Conservation (phyloP, 2,329 filamentous ascomycete genomes). For the Geosmithia flava region DNA sequence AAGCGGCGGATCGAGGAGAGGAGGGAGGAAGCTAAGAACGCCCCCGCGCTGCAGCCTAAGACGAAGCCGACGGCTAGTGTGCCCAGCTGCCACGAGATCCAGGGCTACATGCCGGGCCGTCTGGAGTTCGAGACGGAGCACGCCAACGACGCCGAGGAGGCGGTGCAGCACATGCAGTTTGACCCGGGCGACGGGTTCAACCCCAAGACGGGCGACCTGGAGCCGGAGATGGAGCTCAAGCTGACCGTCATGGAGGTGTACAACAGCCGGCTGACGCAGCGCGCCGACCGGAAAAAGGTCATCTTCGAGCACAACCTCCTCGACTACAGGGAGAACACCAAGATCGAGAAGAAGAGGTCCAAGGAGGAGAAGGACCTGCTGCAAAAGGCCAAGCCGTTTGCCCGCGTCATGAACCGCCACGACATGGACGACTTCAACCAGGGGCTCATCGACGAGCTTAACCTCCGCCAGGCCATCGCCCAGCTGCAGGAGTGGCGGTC, state of each 20-base stretch:
- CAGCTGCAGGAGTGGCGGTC: constrained; percentile 92
- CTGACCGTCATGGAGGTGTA: constrained; percentile 98
- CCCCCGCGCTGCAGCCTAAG: constrained; percentile 74
- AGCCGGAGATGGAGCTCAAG: constrained; percentile 95
- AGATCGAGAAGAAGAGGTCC: constrained; percentile 83
- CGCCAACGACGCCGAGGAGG: constrained; percentile 95
- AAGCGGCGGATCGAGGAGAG: constrained; percentile 88
- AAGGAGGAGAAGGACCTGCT: constrained; percentile 89
- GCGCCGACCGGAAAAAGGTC: constrained; percentile 90
- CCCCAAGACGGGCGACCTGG: constrained; percentile 68
- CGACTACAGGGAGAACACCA: constrained; percentile 85
- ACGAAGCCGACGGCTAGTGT: constrained; percentile 94
- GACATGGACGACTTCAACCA: constrained; percentile 83
- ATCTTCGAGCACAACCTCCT: constrained; percentile 91
- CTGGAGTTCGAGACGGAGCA: constrained; percentile 97
- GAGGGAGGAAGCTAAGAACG: constrained; percentile 76
- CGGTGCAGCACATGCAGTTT: constrained; percentile 96
- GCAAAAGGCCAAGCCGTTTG: constrained; percentile 91
- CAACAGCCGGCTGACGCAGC: constrained; percentile 79
- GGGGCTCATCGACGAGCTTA: constrained; percentile 81
- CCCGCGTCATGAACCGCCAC: constrained; percentile 86
- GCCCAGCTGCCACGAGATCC: constrained; percentile 92
- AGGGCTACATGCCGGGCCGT: constrained; percentile 96
- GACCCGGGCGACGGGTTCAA: constrained; percentile 92
- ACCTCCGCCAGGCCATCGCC: constrained; percentile 75